These are phyloP conservation scores for Pythium biforme DNA, from an alignment of 352 stramenopile genomes.

Conservation along the genomic window DNA sequence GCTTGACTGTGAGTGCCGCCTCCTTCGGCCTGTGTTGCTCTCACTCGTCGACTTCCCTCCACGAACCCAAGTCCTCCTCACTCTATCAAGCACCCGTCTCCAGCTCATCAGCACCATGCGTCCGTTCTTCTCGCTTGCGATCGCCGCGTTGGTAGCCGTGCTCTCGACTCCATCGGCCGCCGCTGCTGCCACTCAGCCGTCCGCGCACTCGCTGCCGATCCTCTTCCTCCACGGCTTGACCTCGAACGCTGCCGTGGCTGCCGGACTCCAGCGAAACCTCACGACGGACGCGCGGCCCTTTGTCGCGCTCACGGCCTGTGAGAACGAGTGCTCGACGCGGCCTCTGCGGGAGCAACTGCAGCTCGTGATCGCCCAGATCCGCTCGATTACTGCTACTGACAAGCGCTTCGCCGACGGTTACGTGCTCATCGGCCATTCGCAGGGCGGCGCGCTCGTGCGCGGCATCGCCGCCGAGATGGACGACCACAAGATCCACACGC, in stretches of 20 bases:
- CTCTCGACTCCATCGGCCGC: not conserved
- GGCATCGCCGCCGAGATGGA: conserved; percentile 49
- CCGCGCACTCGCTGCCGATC: conserved; percentile 26
- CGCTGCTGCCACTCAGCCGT: not conserved
- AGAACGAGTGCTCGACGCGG: conserved; percentile 31
- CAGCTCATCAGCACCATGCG: not conserved
- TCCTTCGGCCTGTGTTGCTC: not conserved
- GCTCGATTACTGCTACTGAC: conserved; percentile 29
- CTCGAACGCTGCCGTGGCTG: conserved; percentile 27
- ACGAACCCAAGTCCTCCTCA: not conserved
- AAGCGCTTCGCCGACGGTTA: conserved; percentile 39
- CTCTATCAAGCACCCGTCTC: too few species aligned
- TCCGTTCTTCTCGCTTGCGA: not conserved
- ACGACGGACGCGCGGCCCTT: conserved; percentile 32
- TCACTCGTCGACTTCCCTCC: not conserved
- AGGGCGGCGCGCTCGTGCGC: conserved; percentile 39
- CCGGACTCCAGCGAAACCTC: conserved; percentile 34
- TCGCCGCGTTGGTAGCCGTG: not conserved
- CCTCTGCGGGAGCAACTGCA: conserved; percentile 33
- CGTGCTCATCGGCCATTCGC: conserved; percentile 45
- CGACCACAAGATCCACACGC: conserved; percentile 41
- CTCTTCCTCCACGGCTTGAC: conserved; percentile 49
- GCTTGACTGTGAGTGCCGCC: too few species aligned
- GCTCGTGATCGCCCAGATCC: conserved; percentile 40
- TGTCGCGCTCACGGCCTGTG: conserved; percentile 36